Percentiles rank a stretch among this genome's conserved stretches.
phyloP scores from a whole-genome alignment of 2,329 filamentous ascomycete genomes.

The Helotiales sp. region DNA sequence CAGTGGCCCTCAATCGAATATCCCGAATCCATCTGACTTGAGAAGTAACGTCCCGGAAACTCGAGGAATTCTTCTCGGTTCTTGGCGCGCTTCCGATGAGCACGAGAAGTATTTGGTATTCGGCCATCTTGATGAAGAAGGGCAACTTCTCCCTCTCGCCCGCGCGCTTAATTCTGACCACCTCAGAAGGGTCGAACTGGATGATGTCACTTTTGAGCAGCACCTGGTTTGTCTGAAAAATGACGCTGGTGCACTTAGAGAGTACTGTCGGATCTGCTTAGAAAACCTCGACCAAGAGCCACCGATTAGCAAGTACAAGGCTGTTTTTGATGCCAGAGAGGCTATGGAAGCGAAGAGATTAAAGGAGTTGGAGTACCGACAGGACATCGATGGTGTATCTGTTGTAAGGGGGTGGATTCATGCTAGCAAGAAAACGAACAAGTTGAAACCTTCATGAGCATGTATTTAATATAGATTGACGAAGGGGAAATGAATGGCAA shows the following conservation, averaged over 20 bases:
- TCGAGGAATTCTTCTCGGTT: neutral
- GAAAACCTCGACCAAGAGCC: neutral
- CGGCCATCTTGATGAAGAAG: neutral
- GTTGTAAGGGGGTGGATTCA: neutral
- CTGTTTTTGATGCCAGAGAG: neutral
- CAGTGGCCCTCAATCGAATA: neutral
- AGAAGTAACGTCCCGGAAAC: neutral
- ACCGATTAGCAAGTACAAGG: neutral
- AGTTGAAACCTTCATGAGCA: neutral
- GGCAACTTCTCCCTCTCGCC: neutral
- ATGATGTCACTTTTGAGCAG: neutral
- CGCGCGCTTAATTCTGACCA: neutral
- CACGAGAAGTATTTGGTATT: neutral
- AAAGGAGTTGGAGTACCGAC: neutral
- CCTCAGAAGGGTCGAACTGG: neutral
- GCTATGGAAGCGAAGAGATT: neutral
- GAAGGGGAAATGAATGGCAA: neutral
- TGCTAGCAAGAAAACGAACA: neutral
- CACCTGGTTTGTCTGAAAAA: neutral
- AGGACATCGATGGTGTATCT: neutral
- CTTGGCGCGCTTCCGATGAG: neutral
- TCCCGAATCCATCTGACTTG: neutral
- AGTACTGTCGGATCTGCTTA: neutral
- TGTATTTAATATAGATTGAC: neutral
- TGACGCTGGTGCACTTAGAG: neutral